phyloP scores from a whole-genome alignment of 2,329 filamentous ascomycete genomes.

The Neonectria neomacrospora region DNA sequence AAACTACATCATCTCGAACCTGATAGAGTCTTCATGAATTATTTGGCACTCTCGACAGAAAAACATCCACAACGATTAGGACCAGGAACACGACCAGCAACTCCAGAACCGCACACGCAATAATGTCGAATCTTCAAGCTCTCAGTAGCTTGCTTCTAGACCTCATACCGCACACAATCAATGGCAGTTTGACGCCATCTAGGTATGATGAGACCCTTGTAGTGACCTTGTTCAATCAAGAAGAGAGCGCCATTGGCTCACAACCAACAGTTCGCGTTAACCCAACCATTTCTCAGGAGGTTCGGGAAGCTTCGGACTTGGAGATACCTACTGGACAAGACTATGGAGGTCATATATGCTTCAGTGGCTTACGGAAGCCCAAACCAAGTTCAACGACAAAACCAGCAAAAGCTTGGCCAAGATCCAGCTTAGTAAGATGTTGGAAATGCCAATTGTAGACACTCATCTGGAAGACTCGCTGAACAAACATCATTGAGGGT shows the following conservation, averaged over 20 bases:
- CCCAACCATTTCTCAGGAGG: constrained; percentile 52
- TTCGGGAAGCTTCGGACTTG: constrained; percentile 46
- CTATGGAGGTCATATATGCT: no score
- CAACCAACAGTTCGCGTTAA: constrained; percentile 44
- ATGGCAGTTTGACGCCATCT: constrained; percentile 49
- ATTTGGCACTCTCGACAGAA: background rate
- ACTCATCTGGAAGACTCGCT: background rate
- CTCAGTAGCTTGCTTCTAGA: background rate
- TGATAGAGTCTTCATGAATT: background rate
- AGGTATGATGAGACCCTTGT: constrained; percentile 27
- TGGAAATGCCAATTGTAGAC: background rate
- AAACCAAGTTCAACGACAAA: constrained; percentile 48
- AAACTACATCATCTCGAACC: background rate
- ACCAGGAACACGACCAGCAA: background rate
- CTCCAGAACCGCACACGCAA: background rate
- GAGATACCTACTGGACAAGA: constrained; percentile 52
- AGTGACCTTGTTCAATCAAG: background rate
- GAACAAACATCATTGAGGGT: background rate
- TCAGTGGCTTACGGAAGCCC: constrained; percentile 58
- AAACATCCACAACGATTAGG: no score
- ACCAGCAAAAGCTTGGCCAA: constrained; percentile 52
- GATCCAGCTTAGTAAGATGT: constrained; percentile 50
- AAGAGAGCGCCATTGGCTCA: background rate
- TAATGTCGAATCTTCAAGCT: constrained; percentile 19
- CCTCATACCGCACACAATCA: constrained; percentile 46